Percentiles rank a stretch among this genome's conserved stretches.
Conservation (phyloP, 495 filamentous ascomycete genomes). For the Glutinoglossum americanum region DNA sequence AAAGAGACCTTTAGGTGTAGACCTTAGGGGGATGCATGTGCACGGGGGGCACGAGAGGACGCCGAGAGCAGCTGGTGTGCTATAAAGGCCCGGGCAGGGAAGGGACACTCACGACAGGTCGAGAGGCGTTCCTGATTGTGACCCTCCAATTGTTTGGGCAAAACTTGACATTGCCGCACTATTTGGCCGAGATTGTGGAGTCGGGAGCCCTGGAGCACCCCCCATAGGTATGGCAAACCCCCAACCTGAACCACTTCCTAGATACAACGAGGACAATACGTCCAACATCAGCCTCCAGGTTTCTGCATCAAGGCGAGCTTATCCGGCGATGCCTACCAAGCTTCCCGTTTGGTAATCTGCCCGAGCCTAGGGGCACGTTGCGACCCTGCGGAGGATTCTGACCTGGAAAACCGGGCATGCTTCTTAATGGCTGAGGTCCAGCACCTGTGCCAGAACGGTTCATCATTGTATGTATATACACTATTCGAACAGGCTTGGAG, state of each 20-base stretch:
- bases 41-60: neutral
- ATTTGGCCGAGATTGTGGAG: constrained; percentile 37
- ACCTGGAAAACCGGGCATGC: constrained; percentile 46
- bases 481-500: neutral
- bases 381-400: constrained; percentile 44
- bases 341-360: constrained; percentile 54
- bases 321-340: constrained; percentile 25
- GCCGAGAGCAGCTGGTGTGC: neutral
- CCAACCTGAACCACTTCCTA: constrained; percentile 47
- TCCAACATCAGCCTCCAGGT: constrained; percentile 4
- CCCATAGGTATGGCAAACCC: constrained; percentile 58
- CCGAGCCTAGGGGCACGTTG: constrained; percentile 32
- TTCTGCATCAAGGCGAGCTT: neutral
- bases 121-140: constrained; percentile 50
- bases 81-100: neutral
- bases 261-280: constrained; percentile 8
- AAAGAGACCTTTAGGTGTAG: neutral
- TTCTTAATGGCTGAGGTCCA: constrained; percentile 45
- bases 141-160: constrained; percentile 59
- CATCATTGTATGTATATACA: constrained; percentile 1
- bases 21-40: neutral
- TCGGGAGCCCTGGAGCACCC: constrained; percentile 34
- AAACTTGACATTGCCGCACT: constrained; percentile 43
- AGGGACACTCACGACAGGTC: constrained; percentile 49
- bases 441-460: constrained; percentile 24